Evolutionary conservation across 176 grass and related monocot species (phyloP).

Genomic region (Chloris gayana): DNA sequence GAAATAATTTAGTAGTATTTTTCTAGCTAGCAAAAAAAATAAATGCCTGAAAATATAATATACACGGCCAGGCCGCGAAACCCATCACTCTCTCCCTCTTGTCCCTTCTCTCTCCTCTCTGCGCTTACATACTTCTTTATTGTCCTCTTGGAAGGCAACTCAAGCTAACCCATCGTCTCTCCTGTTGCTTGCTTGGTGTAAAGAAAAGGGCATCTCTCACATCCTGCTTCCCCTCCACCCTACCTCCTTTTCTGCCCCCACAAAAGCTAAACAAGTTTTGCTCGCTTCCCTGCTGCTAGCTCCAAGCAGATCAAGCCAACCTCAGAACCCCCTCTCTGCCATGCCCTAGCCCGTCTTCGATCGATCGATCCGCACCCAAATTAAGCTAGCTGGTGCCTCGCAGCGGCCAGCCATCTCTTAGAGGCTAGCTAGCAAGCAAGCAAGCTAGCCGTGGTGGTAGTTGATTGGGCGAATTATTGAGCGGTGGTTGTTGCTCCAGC

Average conservation of each 20-base stretch:
- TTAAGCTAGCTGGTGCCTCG: not conserved
- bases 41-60: slow-evolving; percentile 32
- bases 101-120: slow-evolving; percentile 13
- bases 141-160: slow-evolving; percentile 63
- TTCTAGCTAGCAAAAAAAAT: not conserved
- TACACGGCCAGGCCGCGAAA: no score
- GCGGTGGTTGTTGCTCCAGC: slow-evolving; percentile 9
- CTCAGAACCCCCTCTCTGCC: slow-evolving; percentile 17
- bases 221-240: slow-evolving; percentile 70
- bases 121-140: slow-evolving; percentile 57
- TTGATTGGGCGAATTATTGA: slow-evolving; percentile 42
- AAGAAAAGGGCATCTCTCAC: slow-evolving; percentile 55
- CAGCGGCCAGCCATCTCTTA: not conserved
- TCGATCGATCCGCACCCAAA: not conserved
- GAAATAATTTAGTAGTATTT: not conserved
- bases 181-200: slow-evolving; percentile 55
- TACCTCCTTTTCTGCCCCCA: slow-evolving; percentile 55
- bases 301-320: slow-evolving; percentile 40
- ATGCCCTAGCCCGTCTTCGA: slow-evolving; percentile 22
- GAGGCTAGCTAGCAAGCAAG: not conserved
- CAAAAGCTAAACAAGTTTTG: slow-evolving; percentile 37
- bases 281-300: slow-evolving; percentile 21
- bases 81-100: slow-evolving; percentile 34
- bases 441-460: not conserved
- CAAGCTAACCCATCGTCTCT: slow-evolving; percentile 46